Evolutionary conservation across 306 rosid genomes (phyloP), one percentile per base, ranked within the genome.

Genomic region (Inga leiocalycina): DNA sequence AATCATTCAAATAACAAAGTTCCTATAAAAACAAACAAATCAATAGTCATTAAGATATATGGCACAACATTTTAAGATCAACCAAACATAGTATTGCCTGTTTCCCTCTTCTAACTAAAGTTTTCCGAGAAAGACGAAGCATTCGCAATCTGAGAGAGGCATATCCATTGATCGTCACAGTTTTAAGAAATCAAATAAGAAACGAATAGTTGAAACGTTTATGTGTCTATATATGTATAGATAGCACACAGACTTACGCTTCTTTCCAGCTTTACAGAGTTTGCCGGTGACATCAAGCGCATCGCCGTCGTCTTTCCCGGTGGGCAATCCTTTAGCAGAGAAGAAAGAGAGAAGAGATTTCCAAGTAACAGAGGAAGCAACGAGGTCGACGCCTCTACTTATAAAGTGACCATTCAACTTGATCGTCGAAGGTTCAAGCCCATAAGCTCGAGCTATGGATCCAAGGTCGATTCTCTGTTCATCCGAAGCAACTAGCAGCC

Each of bases 331-430:
- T 81, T 86, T 93, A 44, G 86, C 51, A 24, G 94, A 86, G 82
- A 95, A 95, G 90, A 91, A 95, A 83, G 96, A 88, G 19, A 93
- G 90, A 10, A 93, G 89, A 19, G 94, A 85, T 1, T 85, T 91
- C 98, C 98, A 95, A 65, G 94, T 95, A 2, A 95, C 86, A 17
- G 93, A 92, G 45, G 90, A 86, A 13, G 98, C 79, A 5, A 95
- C 39, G 22, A 91, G 82, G 75, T 93, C 95, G 17, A 64, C 1
- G 5, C 95, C 98, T 85, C 94, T 88, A 82, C 95, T 76, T 44
- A 95, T 85, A 66, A 92, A 95, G 91, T 91, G 87, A 27, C 92
- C 92, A 35, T 95, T 95, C 57, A 95, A 89, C 86, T 73, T 95
- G 78, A 95, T 6, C 48, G 98, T 85, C n/a, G 87, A 78, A 9